Percentiles rank a stretch among this genome's conserved stretches.
These are phyloP conservation scores for Anthracocystis setariae DNA, from an alignment of 1,284 basidiomycete species.

Conservation along the genomic window DNA sequence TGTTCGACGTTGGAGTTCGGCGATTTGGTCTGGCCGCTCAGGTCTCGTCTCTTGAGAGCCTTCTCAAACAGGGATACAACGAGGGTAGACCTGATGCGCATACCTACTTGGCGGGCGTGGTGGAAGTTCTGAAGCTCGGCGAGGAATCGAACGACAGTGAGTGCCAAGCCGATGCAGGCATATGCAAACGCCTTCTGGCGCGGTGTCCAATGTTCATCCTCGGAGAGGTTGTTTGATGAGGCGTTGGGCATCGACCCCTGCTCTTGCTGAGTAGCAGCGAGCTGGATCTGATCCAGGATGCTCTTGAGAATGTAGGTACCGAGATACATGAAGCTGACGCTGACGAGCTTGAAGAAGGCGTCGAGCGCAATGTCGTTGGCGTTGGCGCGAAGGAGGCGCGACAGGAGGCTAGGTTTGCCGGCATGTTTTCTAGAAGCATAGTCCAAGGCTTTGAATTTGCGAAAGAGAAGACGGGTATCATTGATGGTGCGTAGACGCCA, in stretches of 20 bases:
- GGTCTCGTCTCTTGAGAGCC: conserved; percentile 60
- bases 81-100: conserved; percentile 60
- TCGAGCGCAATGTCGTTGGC: conserved; percentile 56
- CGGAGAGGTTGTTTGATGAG: not conserved
- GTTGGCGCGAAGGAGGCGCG: conserved; percentile 46
- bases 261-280: conserved; percentile 18
- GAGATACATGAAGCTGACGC: conserved; percentile 56
- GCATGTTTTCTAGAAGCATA: not conserved
- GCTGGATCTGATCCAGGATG: conserved; percentile 48
- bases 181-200: conserved; percentile 50
- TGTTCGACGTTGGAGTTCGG: not conserved
- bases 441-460: conserved; percentile 36
- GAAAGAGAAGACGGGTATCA: conserved; percentile 46
- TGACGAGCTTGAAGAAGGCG: conserved; percentile 50
- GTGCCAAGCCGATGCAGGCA: conserved; percentile 42
- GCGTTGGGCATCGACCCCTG: not conserved
- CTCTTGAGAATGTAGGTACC: conserved; percentile 50
- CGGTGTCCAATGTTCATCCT: conserved; percentile 35
- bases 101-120: conserved; percentile 64
- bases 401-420: conserved; percentile 23
- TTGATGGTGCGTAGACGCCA: conserved; percentile 57
- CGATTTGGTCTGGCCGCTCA: conserved; percentile 36
- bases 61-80: conserved; percentile 65
- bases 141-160: conserved; percentile 49
- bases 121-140: conserved; percentile 62